These are phyloP conservation scores for Ceratobasidium papillatum DNA, from an alignment of 1,284 basidiomycete genomes.

Conservation along the genomic window DNA sequence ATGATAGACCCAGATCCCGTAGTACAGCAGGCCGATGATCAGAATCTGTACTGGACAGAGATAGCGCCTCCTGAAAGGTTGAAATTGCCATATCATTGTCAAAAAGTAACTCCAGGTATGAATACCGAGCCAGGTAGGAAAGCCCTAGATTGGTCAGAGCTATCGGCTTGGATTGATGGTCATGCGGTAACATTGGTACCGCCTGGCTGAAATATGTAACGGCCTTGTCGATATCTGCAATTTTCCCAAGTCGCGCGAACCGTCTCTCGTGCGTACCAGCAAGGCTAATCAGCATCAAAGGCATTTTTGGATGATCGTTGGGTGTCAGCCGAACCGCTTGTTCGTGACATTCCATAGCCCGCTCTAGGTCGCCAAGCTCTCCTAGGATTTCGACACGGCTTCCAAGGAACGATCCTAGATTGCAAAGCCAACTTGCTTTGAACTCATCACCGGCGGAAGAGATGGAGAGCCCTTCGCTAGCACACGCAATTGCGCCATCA, in stretches of 20 bases:
- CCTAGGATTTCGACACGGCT: not conserved
- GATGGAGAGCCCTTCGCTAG: not conserved
- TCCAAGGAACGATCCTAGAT: not conserved
- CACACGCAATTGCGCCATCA: not conserved
- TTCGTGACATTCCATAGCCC: not conserved
- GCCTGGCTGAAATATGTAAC: not conserved
- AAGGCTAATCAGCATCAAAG: not conserved
- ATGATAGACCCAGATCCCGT: too few relatives aligned
- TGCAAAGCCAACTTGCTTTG: not conserved
- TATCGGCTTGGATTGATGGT: not conserved
- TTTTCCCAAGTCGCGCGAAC: not conserved
- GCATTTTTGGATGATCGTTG: not conserved
- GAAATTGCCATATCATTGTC: too few relatives aligned
- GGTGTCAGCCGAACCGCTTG: not conserved
- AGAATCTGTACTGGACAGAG: too few relatives aligned
- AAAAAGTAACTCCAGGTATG: too few relatives aligned
- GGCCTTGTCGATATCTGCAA: not conserved
- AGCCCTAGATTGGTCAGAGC: not conserved
- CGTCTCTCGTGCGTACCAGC: not conserved
- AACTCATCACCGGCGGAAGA: not conserved
- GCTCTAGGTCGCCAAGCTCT: not conserved
- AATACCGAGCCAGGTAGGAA: too few relatives aligned
- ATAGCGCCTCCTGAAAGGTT: too few relatives aligned
- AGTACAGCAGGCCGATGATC: too few relatives aligned
- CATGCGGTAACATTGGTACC: not conserved